phyloP scores from a whole-genome alignment of 768 basidiomycete species.

The Agaricus sinodeliciosus region DNA sequence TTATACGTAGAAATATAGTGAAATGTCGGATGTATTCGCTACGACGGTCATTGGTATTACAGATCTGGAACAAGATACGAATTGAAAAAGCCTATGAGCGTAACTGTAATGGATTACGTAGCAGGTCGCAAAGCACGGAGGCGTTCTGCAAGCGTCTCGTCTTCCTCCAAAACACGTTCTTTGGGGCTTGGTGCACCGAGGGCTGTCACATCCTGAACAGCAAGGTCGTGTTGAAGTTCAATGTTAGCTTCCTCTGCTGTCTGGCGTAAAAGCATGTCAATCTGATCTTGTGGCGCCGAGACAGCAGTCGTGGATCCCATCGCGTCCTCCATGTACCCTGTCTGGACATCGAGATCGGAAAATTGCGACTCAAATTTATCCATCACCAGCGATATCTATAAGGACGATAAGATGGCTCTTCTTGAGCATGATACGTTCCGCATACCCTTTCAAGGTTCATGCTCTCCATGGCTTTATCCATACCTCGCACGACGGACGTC shows the following conservation, averaged over 20 bases:
- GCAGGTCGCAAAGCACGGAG: conserved; percentile 84
- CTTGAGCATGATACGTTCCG: neutral
- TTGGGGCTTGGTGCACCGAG: conserved; percentile 48
- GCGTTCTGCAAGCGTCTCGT: conserved; percentile 76
- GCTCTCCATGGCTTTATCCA: conserved; percentile 98
- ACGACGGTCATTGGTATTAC: neutral
- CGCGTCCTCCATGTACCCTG: conserved; percentile 95
- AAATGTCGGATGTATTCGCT: neutral
- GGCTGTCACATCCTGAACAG: conserved; percentile 49
- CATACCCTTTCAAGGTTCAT: conserved; percentile 98
- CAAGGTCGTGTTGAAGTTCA: conserved; percentile 88
- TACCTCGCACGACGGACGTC: conserved; percentile 93
- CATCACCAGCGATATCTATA: conserved; percentile 95
- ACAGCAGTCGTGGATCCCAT: conserved; percentile 92
- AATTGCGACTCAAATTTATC: conserved; percentile 98
- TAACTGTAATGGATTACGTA: conserved; percentile 27
- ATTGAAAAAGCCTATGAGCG: neutral
- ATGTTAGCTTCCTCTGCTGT: conserved; percentile 97
- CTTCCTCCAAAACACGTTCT: conserved; percentile 66
- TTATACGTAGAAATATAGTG: too few relatives aligned
- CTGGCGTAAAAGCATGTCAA: conserved; percentile 86
- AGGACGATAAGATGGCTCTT: neutral
- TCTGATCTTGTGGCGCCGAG: conserved; percentile 94
- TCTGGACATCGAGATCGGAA: conserved; percentile 95
- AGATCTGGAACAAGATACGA: conserved; percentile 4